Conservation (phyloP, 768 basidiomycete species). For the Amanita rubescens region DNA sequence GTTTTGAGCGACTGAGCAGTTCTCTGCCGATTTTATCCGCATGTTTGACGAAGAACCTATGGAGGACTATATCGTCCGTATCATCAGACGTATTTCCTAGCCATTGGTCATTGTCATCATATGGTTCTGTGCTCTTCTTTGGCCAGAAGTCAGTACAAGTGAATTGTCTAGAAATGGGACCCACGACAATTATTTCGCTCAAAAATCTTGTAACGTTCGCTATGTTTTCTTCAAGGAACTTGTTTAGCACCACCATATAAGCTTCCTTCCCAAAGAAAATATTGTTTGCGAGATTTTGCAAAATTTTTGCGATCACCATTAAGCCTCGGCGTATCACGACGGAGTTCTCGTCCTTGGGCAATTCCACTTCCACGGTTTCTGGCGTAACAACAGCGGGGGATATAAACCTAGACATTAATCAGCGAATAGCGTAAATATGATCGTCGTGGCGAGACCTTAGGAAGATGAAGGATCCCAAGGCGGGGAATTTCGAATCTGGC, state of each 20-base stretch:
- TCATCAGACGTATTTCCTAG: constrained; percentile 72
- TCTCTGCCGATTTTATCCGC: constrained; percentile 87
- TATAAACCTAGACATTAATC: constrained; percentile 56
- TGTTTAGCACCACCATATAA: constrained; percentile 76
- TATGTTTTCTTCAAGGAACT: constrained; percentile 65
- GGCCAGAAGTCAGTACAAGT: background rate
- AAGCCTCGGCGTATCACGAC: constrained; percentile 64
- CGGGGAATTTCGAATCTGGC: constrained; percentile 76
- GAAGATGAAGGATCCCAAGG: constrained; percentile 88
- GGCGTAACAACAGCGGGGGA: constrained; percentile 87
- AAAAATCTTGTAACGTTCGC: constrained; percentile 69
- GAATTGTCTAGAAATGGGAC: constrained; percentile 13
- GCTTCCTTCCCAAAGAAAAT: constrained; percentile 89
- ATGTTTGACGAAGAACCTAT: constrained; percentile 79
- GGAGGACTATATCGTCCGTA: constrained; percentile 75
- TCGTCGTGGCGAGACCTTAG: constrained; percentile 46
- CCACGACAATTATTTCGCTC: constrained; percentile 58
- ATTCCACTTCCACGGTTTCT: constrained; percentile 74
- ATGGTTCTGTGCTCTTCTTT: constrained; percentile 31
- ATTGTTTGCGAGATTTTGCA: constrained; percentile 92
- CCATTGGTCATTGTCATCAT: constrained; percentile 68
- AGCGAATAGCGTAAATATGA: background rate
- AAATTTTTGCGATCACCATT: constrained; percentile 83
- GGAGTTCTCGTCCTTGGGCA: constrained; percentile 52
- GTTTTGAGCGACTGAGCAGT: constrained; percentile 63